Conservation (phyloP, 2,329 filamentous ascomycete genomes). For the Fusarium sp. region DNA sequence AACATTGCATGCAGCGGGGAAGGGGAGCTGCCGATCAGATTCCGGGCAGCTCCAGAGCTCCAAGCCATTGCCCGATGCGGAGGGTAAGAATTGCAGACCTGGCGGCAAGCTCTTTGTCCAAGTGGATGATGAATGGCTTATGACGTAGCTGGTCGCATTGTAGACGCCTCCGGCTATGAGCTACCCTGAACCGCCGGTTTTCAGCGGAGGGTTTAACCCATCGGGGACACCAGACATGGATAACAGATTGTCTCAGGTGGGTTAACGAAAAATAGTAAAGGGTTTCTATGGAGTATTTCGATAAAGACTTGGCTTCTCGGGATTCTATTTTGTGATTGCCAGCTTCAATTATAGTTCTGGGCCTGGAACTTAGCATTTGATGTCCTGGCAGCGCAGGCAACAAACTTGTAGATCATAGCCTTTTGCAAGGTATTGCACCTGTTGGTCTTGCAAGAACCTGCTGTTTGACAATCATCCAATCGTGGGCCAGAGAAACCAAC, state of each 20-base stretch:
- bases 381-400: background rate
- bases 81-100: slow-evolving; percentile 25
- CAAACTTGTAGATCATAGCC: background rate
- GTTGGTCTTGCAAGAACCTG: background rate
- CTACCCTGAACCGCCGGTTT: slow-evolving; percentile 13
- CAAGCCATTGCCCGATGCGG: slow-evolving; percentile 33
- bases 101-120: slow-evolving; percentile 12
- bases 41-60: slow-evolving; percentile 25
- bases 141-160: background rate
- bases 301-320: background rate
- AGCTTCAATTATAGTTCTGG: background rate
- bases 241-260: background rate
- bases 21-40: slow-evolving; percentile 40
- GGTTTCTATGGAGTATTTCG: background rate
- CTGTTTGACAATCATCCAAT: background rate
- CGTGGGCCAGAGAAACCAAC: background rate
- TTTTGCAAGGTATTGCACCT: background rate
- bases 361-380: background rate
- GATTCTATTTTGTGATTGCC: background rate
- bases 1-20: slow-evolving; percentile 36
- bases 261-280: background rate
- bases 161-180: background rate
- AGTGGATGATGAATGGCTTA: slow-evolving; percentile 12
- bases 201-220: background rate
- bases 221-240: background rate